phyloP scores from a whole-genome alignment of 352 stramenopile genomes.

The Pythium rishiriense region DNA sequence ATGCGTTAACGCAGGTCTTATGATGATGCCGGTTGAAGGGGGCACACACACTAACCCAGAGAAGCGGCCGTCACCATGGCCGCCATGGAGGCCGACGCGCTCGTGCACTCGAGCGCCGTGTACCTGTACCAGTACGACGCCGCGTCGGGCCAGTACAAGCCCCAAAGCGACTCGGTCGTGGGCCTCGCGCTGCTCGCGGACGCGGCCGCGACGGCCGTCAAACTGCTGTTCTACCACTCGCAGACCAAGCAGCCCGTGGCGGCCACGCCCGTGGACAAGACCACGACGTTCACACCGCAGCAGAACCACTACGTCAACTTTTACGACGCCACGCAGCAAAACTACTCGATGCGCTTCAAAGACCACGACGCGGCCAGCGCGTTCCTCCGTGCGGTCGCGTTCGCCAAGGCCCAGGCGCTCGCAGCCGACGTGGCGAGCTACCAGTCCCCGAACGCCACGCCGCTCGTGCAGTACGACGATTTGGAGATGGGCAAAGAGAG shows the following conservation, averaged over 20 bases:
- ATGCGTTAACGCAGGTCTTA: conserved; percentile 9
- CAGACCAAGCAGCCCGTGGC: conserved; percentile 62
- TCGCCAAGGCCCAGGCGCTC: conserved; percentile 55
- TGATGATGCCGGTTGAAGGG: conserved; percentile 13
- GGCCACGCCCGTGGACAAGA: conserved; percentile 39
- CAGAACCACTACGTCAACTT: conserved; percentile 79
- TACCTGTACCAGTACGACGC: conserved; percentile 76
- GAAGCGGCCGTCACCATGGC: conserved; percentile 1
- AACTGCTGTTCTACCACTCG: conserved; percentile 71
- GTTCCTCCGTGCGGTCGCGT: conserved; percentile 56
- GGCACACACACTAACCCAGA: not conserved
- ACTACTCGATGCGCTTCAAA: conserved; percentile 80
- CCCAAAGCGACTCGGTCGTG: conserved; percentile 60
- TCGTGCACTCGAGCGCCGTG: conserved; percentile 69
- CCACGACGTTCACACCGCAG: conserved; percentile 55
- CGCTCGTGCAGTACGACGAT: conserved; percentile 38
- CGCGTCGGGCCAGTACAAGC: conserved; percentile 44
- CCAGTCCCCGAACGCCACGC: no score
- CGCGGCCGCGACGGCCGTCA: conserved; percentile 32
- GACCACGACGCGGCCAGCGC: conserved; percentile 35
- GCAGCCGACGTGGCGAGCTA: conserved; percentile 23
- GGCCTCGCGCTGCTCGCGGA: conserved; percentile 61
- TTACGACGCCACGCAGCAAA: conserved; percentile 47
- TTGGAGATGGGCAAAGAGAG: conserved; percentile 49
- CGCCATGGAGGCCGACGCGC: conserved; percentile 28